Percentiles rank a stretch among this genome's conserved stretches.
phyloP scores from a whole-genome alignment of 768 basidiomycete species.

The Hypholoma fasciculare region DNA sequence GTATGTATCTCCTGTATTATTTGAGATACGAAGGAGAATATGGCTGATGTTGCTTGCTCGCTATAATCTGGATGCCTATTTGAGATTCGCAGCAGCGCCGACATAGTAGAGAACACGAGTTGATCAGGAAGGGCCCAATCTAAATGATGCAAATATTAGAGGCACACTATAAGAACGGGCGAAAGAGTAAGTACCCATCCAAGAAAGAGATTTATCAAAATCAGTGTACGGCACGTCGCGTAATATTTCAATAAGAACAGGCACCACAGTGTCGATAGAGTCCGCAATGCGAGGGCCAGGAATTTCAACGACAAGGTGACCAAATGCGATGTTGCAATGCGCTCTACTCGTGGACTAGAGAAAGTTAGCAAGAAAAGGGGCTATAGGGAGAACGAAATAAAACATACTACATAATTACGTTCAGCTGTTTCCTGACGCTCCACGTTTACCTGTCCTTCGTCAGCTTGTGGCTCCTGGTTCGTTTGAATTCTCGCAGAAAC shows the following conservation, averaged over 20 bases:
- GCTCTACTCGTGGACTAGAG: slow-evolving; percentile 66
- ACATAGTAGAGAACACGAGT: slow-evolving; percentile 76
- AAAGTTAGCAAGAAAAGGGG: neutral
- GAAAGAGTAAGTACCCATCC: slow-evolving; percentile 60
- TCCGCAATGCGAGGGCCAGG: slow-evolving; percentile 50
- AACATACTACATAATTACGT: slow-evolving; percentile 62
- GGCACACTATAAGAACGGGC: neutral
- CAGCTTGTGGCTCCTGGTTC: slow-evolving; percentile 15
- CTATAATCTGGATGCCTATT: slow-evolving; percentile 50
- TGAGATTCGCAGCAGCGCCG: slow-evolving; percentile 71
- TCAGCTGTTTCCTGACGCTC: slow-evolving; percentile 22
- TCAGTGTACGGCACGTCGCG: slow-evolving; percentile 73
- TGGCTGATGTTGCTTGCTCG: slow-evolving; percentile 52
- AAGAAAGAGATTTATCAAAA: slow-evolving; percentile 77
- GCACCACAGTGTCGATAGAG: slow-evolving; percentile 54
- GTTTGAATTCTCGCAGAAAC: slow-evolving; percentile 65
- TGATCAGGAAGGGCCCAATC: slow-evolving; percentile 90
- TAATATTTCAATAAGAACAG: slow-evolving; percentile 65
- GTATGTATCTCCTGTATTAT: slow-evolving; percentile 56
- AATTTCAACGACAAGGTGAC: slow-evolving; percentile 70
- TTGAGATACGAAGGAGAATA: slow-evolving; percentile 58
- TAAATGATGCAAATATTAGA: slow-evolving; percentile 25
- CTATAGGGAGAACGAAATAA: neutral
- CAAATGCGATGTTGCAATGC: slow-evolving; percentile 84
- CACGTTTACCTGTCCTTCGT: slow-evolving; percentile 19